A percentile compares a stretch with the other conserved stretches of the same genome.
These are phyloP conservation scores for Friedmanniomyces endolithicus DNA, from an alignment of 495 filamentous ascomycete genomes.

Conservation along the genomic window DNA sequence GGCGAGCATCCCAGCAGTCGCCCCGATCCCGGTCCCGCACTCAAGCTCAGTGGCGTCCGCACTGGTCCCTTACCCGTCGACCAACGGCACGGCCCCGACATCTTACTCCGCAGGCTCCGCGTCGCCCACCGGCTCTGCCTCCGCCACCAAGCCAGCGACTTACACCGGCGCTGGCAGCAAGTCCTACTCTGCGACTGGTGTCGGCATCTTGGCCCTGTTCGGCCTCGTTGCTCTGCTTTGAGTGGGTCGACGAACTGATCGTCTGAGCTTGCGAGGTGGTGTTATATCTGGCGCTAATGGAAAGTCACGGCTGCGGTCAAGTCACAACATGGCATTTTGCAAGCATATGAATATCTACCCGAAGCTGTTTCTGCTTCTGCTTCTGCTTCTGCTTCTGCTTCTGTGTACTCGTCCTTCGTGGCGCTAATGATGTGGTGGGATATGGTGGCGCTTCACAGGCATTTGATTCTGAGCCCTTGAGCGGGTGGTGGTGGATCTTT, in stretches of 20 bases:
- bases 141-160: slow-evolving; percentile 29
- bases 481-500: background rate
- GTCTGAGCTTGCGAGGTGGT: background rate
- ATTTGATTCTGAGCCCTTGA: background rate
- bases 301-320: background rate
- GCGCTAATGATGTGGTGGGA: background rate
- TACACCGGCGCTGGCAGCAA: slow-evolving; percentile 27
- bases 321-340: background rate
- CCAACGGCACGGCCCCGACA: slow-evolving; percentile 1
- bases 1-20: background rate
- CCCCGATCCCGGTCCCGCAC: background rate
- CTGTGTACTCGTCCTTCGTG: background rate
- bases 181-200: slow-evolving; percentile 59
- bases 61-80: background rate
- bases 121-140: slow-evolving; percentile 27
- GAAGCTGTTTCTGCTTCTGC: background rate
- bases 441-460: background rate
- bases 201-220: slow-evolving; percentile 41
- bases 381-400: background rate
- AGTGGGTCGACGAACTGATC: slow-evolving; percentile 12
- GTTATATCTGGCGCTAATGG: background rate
- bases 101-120: slow-evolving; percentile 1
- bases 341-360: background rate
- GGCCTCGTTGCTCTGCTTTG: slow-evolving; percentile 37
- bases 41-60: background rate